Evolutionary conservation across 2,329 filamentous ascomycete species (phyloP).

Genomic region (Helotiales sp.): DNA sequence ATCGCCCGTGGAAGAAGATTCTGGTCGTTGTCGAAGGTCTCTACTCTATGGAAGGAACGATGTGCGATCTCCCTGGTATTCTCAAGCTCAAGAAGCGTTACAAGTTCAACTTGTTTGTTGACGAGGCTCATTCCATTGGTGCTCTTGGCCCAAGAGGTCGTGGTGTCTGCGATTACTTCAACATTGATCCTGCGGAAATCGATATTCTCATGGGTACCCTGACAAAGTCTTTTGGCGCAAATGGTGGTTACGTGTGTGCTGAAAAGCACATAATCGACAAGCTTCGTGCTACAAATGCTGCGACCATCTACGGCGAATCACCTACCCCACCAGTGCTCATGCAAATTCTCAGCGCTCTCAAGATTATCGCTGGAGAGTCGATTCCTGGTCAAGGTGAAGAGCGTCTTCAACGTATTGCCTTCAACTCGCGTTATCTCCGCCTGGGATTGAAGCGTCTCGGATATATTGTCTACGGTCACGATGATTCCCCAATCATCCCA

Average conservation of each 20-base stretch:
- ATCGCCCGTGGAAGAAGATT: constrained; percentile 99
- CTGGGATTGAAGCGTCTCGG: constrained; percentile 95
- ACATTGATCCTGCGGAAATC: constrained; percentile 81
- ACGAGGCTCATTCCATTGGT: constrained; percentile 95
- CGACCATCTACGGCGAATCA: constrained; percentile 82
- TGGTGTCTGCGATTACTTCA: constrained; percentile 97
- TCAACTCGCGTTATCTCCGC: constrained; percentile 98
- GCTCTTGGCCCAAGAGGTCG: constrained; percentile 85
- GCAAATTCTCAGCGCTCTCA: constrained; percentile 85
- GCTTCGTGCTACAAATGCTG: constrained; percentile 81
- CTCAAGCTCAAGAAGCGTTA: constrained; percentile 88
- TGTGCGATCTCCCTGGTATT: constrained; percentile 94
- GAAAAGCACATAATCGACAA: constrained; percentile 92
- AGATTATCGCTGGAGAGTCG: constrained; percentile 86
- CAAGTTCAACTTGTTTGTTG: constrained; percentile 94
- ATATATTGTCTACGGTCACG: constrained; percentile 95
- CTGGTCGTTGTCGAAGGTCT: constrained; percentile 93
- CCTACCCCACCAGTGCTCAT: constrained; percentile 84
- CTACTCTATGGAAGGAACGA: constrained; percentile 99
- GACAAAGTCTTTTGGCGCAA: constrained; percentile 97
- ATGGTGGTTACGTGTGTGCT: constrained; percentile 91
- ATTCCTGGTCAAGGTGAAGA: constrained; percentile 91
- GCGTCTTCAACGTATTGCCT: constrained; percentile 90
- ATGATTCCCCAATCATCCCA: constrained; percentile 96
- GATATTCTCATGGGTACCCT: constrained; percentile 98